Conservation (phyloP, 192 early-diverging fungal genomes). For the Entomortierella beljakovae region DNA sequence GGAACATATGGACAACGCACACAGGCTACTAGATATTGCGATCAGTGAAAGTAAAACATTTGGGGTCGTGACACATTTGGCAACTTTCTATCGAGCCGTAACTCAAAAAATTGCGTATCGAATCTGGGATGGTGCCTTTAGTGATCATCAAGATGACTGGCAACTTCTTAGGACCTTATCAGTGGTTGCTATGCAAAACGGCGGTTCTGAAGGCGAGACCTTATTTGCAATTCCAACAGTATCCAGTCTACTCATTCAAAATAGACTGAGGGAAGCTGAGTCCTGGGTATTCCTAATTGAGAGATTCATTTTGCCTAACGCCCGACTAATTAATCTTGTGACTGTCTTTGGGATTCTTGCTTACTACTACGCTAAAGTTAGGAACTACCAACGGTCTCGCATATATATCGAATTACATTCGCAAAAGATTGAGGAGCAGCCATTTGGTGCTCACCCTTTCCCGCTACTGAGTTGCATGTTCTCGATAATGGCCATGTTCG, state of each 20-base stretch:
- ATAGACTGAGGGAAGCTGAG: slow-evolving; percentile 52
- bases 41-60: slow-evolving; percentile 51
- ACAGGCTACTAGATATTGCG: slow-evolving; percentile 43
- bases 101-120: slow-evolving; percentile 52
- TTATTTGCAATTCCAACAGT: slow-evolving; percentile 58
- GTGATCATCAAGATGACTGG: slow-evolving; percentile 44
- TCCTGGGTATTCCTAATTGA: slow-evolving; percentile 54
- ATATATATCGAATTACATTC: slow-evolving; percentile 31
- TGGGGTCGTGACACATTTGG: slow-evolving; percentile 56
- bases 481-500: slow-evolving; percentile 28
- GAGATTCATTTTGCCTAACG: slow-evolving; percentile 42
- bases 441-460: slow-evolving; percentile 41
- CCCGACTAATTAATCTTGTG: slow-evolving; percentile 48
- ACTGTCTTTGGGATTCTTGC: slow-evolving; percentile 52
- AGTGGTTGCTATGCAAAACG: slow-evolving; percentile 55
- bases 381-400: slow-evolving; percentile 38
- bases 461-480: slow-evolving; percentile 40
- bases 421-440: slow-evolving; percentile 23
- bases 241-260: slow-evolving; percentile 49
- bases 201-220: slow-evolving; percentile 59
- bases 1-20: slow-evolving; percentile 45
- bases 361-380: slow-evolving; percentile 54
- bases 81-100: slow-evolving; percentile 58
- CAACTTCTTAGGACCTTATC: slow-evolving; percentile 51
- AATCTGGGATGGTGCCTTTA: slow-evolving; percentile 60